Evolutionary conservation across 129 eudicot species (phyloP).

Genomic region (Flaveria brownii): DNA sequence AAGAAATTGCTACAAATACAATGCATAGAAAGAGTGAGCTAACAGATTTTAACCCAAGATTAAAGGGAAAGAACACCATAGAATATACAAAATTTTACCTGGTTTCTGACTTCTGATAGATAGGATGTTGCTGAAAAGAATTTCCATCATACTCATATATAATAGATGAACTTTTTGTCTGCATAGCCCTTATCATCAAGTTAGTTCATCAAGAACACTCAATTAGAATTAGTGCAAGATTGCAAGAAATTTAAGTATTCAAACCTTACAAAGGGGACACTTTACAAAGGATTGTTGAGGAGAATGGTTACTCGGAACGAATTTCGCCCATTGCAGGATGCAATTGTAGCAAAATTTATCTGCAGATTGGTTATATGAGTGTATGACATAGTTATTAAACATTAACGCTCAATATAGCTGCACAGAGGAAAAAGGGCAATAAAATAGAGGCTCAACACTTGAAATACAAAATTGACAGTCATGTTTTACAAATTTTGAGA

Average conservation of each 20-base stretch:
- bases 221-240: background rate
- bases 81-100: constrained; percentile 44
- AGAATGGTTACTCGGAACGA: constrained; percentile 50
- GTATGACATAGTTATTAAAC: background rate
- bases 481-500: background rate
- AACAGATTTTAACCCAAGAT: background rate
- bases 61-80: background rate
- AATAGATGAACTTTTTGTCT: constrained; percentile 65
- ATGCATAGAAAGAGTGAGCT: constrained; percentile 1
- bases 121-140: constrained; percentile 55
- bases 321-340: constrained; percentile 70
- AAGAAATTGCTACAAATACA: constrained; percentile 60
- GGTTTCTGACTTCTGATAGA: constrained; percentile 42
- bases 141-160: constrained; percentile 63
- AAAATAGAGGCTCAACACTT: background rate
- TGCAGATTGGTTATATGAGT: constrained; percentile 34
- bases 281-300: constrained; percentile 48
- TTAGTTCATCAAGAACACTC: constrained; percentile 3
- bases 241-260: constrained; percentile 16
- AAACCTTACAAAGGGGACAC: constrained; percentile 95
- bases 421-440: background rate
- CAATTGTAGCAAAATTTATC: constrained; percentile 84
- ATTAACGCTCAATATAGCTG: background rate
- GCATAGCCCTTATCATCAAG: constrained; percentile 30
- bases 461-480: background rate